Conservation (phyloP, 345 rosid genomes). For the Brassica juncea region DNA sequence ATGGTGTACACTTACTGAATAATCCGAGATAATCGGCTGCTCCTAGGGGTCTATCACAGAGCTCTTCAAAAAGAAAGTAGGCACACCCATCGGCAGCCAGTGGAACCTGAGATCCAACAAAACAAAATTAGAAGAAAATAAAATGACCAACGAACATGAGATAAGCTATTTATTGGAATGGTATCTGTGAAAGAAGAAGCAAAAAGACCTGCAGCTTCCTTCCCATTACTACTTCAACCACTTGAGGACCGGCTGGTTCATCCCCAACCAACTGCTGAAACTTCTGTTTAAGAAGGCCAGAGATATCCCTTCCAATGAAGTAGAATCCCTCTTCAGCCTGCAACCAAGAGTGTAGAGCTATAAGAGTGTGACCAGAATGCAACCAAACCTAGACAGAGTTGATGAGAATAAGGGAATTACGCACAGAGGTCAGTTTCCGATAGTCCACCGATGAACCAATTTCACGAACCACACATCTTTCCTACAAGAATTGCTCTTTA, state of each 20-base stretch:
- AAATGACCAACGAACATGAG: not conserved
- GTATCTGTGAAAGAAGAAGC: not conserved
- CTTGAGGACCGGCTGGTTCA: constrained; percentile 52
- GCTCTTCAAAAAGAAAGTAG: constrained; percentile 83
- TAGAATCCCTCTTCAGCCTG: constrained; percentile 95
- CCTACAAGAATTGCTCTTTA: constrained; percentile 50
- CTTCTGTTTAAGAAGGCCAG: constrained; percentile 62
- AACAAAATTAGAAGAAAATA: not conserved
- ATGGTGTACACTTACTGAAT: constrained; percentile 63
- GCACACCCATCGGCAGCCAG: constrained; percentile 92
- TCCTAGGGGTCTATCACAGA: constrained; percentile 89
- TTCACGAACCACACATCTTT: constrained; percentile 84
- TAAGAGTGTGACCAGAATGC: constrained; percentile 9
- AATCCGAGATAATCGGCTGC: constrained; percentile 98
- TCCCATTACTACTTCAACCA: constrained; percentile 96
- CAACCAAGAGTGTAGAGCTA: constrained; percentile 21
- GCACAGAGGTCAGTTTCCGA: constrained; percentile 83
- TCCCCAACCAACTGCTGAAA: constrained; percentile 68
- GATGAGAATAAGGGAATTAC: constrained; percentile 14
- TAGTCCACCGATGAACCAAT: constrained; percentile 91
- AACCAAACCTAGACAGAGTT: not conserved
- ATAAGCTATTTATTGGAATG: constrained; percentile 9
- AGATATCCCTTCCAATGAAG: constrained; percentile 68
- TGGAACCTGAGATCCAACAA: constrained; percentile 57
- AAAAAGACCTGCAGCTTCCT: constrained; percentile 66